Conservation (phyloP, 768 basidiomycete species). For the Leccinum olivaceopallidum region DNA sequence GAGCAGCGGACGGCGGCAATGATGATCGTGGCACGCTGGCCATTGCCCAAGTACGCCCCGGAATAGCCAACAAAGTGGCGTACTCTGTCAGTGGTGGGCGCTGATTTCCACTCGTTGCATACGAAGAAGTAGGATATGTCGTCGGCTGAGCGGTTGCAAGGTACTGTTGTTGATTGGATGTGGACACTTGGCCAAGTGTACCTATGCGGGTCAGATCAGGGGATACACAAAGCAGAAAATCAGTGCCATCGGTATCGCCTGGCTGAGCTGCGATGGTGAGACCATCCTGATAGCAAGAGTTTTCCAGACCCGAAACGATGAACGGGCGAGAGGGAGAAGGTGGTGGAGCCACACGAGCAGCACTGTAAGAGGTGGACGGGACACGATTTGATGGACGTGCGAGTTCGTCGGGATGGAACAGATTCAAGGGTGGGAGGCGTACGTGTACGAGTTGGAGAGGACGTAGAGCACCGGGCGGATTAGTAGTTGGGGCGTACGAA, state of each 20-base stretch:
- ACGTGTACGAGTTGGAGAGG: conserved; percentile 74
- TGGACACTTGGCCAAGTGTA: conserved; percentile 62
- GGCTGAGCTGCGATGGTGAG: conserved; percentile 70
- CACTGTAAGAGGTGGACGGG: conserved; percentile 44
- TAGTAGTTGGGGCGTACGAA: conserved; percentile 42
- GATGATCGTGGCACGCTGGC: conserved; percentile 49
- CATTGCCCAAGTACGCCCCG: conserved; percentile 85
- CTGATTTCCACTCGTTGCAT: conserved; percentile 40
- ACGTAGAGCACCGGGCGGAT: conserved; percentile 27
- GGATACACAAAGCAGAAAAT: conserved; percentile 72
- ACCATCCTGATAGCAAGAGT: conserved; percentile 65
- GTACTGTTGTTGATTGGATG: conserved; percentile 39
- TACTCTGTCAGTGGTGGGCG: conserved; percentile 76
- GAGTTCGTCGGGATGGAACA: conserved; percentile 77
- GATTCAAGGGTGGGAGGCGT: conserved; percentile 71
- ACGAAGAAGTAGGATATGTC: conserved; percentile 42
- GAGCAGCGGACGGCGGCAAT: conserved; percentile 37
- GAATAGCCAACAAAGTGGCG: conserved; percentile 73
- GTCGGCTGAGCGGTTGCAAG: conserved; percentile 36
- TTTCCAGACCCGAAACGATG: conserved; percentile 57
- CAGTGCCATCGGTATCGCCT: conserved; percentile 71
- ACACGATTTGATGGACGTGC: conserved; percentile 49
- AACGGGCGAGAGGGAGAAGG: conserved; percentile 56
- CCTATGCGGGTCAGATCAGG: conserved; percentile 78
- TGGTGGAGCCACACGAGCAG: conserved; percentile 42